phyloP scores from a whole-genome alignment of 495 filamentous ascomycete species.

The Hyaloscypha variabilis region DNA sequence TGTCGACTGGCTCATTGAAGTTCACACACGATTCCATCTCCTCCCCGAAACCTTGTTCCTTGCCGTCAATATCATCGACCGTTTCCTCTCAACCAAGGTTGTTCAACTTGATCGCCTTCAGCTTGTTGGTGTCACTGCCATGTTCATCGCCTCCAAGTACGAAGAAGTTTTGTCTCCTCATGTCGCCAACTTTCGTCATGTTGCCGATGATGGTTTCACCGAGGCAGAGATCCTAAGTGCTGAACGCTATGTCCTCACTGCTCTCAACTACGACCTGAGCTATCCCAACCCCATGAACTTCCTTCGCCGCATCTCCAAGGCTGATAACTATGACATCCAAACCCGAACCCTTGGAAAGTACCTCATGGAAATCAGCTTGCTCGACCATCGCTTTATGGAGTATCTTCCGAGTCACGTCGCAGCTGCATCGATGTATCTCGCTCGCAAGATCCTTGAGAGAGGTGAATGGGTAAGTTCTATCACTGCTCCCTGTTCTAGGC shows the following conservation, averaged over 20 bases:
- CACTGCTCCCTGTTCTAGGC: slow-evolving; percentile 2
- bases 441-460: slow-evolving; percentile 83
- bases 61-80: slow-evolving; percentile 96
- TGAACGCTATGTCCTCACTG: slow-evolving; percentile 86
- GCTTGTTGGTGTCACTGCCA: slow-evolving; percentile 94
- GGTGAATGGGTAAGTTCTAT: slow-evolving; percentile 78
- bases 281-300: slow-evolving; percentile 99
- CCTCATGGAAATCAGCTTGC: slow-evolving; percentile 94
- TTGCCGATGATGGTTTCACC: slow-evolving; percentile 96
- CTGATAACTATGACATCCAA: slow-evolving; percentile 97
- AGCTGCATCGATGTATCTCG: slow-evolving; percentile 92
- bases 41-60: slow-evolving; percentile 98
- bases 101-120: slow-evolving; percentile 95
- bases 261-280: slow-evolving; percentile 95
- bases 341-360: slow-evolving; percentile 97
- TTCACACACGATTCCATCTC: slow-evolving; percentile 94
- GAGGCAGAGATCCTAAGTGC: slow-evolving; percentile 96
- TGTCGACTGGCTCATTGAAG: slow-evolving; percentile 97
- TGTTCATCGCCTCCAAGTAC: slow-evolving; percentile 99
- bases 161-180: slow-evolving; percentile 97
- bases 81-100: slow-evolving; percentile 90
- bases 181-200: slow-evolving; percentile 93
- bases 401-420: slow-evolving; percentile 87
- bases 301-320: slow-evolving; percentile 95
- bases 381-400: slow-evolving; percentile 90